These are phyloP conservation scores for Discostella stelligeroides DNA, from an alignment of 108 stramenopile genomes.

Conservation along the genomic window DNA sequence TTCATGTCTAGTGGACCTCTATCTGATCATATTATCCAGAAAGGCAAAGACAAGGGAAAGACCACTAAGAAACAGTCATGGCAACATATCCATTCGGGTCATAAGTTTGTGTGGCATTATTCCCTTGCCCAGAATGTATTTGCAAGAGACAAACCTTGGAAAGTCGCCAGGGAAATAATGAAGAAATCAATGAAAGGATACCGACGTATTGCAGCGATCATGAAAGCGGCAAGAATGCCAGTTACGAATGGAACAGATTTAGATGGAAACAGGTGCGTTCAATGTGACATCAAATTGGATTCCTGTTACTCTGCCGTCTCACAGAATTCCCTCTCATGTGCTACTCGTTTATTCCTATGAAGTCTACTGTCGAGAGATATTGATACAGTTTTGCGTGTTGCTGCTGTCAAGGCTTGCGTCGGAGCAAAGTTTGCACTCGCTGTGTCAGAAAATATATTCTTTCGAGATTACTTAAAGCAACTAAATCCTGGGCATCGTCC, in stretches of 20 bases:
- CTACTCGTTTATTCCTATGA: no score
- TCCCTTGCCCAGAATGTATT: not conserved
- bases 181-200: not conserved
- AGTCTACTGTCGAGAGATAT: constrained; percentile 10
- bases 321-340: not conserved
- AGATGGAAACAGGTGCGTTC: not conserved
- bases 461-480: not conserved
- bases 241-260: no score
- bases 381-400: constrained; percentile 7
- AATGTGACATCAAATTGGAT: constrained; percentile 1
- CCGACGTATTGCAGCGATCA: not conserved
- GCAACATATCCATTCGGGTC: not conserved
- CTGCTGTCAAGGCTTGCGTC: not conserved
- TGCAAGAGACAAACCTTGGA: constrained; percentile 1
- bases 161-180: not conserved
- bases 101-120: not conserved
- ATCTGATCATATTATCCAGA: not conserved
- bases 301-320: not conserved
- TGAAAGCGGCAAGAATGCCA: not conserved
- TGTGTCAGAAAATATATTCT: constrained; percentile 4
- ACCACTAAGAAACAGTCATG: not conserved
- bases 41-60: not conserved
- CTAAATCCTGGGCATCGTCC: constrained; percentile 6
- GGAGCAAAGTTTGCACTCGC: not conserved
- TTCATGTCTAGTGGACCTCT: not conserved